phyloP scores from a whole-genome alignment of 345 rosid genomes.

The Salix suchowensis region DNA sequence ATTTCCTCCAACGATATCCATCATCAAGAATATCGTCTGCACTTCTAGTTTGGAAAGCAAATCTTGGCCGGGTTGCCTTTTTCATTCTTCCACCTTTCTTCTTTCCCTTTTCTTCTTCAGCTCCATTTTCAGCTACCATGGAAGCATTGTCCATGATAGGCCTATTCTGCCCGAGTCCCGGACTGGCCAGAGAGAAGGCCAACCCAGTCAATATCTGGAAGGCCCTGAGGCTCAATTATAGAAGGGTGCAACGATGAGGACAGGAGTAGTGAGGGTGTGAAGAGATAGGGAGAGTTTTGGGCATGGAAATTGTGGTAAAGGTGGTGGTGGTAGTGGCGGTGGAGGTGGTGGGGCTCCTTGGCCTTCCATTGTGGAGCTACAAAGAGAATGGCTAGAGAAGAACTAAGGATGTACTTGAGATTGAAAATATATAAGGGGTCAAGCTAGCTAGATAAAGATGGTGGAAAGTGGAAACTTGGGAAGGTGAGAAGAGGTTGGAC shows the following conservation, averaged over 20 bases:
- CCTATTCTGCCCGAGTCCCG: conserved; percentile 14
- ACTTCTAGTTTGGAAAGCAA: conserved; percentile 64
- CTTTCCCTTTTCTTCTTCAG: conserved; percentile 21
- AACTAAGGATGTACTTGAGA: conserved; percentile 18
- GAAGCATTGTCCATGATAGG: conserved; percentile 14
- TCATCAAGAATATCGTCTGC: conserved; percentile 68
- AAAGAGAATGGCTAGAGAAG: conserved; percentile 16
- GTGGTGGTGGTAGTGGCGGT: conserved; percentile 6
- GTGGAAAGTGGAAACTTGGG: neutral
- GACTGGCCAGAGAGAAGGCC: conserved; percentile 39
- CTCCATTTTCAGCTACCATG: conserved; percentile 19
- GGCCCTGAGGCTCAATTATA: conserved; percentile 15
- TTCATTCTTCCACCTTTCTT: conserved; percentile 33
- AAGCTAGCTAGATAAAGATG: neutral
- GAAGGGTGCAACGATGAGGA: conserved; percentile 24
- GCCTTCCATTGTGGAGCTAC: conserved; percentile 34
- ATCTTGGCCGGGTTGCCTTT: conserved; percentile 41
- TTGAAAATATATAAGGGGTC: neutral
- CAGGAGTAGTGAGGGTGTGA: conserved; percentile 23
- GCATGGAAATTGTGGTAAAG: conserved; percentile 17
- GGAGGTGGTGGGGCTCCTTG: conserved; percentile 17
- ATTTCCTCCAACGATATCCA: conserved; percentile 73
- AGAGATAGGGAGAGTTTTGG: conserved; percentile 21
- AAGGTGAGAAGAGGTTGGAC: conserved; percentile 49
- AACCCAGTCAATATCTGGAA: conserved; percentile 47